Evolutionary conservation across 2,329 filamentous ascomycete species (phyloP), one percentile per base, ranked within the genome.

Genomic region (Claviceps cyperi): DNA sequence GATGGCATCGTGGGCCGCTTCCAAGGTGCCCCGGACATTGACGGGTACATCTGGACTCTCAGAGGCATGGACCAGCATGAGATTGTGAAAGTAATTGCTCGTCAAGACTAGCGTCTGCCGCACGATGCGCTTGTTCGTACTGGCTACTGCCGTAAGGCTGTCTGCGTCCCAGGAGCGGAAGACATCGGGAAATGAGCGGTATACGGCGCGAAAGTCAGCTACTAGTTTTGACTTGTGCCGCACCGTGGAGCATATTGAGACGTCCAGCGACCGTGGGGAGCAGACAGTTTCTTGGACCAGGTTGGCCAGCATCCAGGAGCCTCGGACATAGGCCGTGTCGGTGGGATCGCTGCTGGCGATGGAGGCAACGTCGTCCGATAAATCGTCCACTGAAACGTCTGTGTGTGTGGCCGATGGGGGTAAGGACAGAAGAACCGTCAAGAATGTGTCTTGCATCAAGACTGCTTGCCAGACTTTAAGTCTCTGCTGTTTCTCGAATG

Each of bases 401-500:
- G 83, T 88, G 62, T 90, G 86, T 0, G 83, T 89, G 1, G 84
- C 83, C 15, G 79, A 85, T 0, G 86, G 86, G 0, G 86, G 86
- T 1, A 91, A 73, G 21, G 86, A 86, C 24, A 90, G 72, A 0
- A 90, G 74, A 0, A 90, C 83, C 0, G 84, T 89, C 3, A 90
- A 68, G 61, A 90, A 90, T 0, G 86, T 90, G 62, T 91, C 86
- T 64, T 91, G 86, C 14, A 88, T 75, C 24, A 87, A 70, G 1
- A 90, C 83, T 2, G 86, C 85, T 63, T 90, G 85, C 86, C 86
- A 91, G 2, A 90, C 73, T 60, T 89, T 90, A 47, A 84, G 75
- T 22, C 86, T 76, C 59, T 86, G 80, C 60, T 90, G 84, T 62
- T 89, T 90, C 55, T 90, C 84, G 51, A 84, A 83, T 1, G 74